phyloP scores from a whole-genome alignment of 495 filamentous ascomycete genomes.

The Neurospora sp. region DNA sequence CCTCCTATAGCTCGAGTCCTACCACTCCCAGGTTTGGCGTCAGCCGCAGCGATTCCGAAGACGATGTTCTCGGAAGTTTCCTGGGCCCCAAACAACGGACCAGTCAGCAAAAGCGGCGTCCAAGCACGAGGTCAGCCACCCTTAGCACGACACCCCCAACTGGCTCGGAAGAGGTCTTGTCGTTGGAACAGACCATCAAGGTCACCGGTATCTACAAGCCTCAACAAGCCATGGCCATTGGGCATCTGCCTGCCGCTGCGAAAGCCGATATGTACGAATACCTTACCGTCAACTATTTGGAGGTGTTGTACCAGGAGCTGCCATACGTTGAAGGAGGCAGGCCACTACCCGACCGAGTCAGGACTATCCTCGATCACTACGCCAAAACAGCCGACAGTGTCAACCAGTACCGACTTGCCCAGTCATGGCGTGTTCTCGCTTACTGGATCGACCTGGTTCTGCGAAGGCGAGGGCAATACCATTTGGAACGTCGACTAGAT shows the following conservation, averaged over 20 bases:
- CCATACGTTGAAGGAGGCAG: slow-evolving; percentile 17
- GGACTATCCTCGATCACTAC: slow-evolving; percentile 49
- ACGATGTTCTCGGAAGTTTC: slow-evolving; percentile 52
- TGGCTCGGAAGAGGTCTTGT: slow-evolving; percentile 39
- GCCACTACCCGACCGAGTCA: slow-evolving; percentile 31
- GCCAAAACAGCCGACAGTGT: slow-evolving; percentile 50
- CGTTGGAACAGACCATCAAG: slow-evolving; percentile 52
- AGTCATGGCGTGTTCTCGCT: slow-evolving; percentile 65
- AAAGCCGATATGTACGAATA: slow-evolving; percentile 46
- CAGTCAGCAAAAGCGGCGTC: slow-evolving; percentile 24
- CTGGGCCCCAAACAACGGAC: slow-evolving; percentile 38
- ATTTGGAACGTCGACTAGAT: slow-evolving; percentile 34
- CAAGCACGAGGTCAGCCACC: slow-evolving; percentile 26
- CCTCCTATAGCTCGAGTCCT: slow-evolving; percentile 35
- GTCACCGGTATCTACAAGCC: slow-evolving; percentile 43
- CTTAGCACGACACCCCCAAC: slow-evolving; percentile 53
- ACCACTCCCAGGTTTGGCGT: slow-evolving; percentile 36
- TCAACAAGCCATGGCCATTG: slow-evolving; percentile 52
- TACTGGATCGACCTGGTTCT: slow-evolving; percentile 53
- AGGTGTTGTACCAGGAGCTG: slow-evolving; percentile 31
- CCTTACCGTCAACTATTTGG: slow-evolving; percentile 50
- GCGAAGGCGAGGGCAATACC: slow-evolving; percentile 45
- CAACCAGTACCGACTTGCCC: slow-evolving; percentile 53
- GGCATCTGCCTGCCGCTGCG: slow-evolving; percentile 46
- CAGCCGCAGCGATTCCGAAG: slow-evolving; percentile 58